Evolutionary conservation across 2,329 filamentous ascomycete species (phyloP).

Genomic region (Curvularia sp.): DNA sequence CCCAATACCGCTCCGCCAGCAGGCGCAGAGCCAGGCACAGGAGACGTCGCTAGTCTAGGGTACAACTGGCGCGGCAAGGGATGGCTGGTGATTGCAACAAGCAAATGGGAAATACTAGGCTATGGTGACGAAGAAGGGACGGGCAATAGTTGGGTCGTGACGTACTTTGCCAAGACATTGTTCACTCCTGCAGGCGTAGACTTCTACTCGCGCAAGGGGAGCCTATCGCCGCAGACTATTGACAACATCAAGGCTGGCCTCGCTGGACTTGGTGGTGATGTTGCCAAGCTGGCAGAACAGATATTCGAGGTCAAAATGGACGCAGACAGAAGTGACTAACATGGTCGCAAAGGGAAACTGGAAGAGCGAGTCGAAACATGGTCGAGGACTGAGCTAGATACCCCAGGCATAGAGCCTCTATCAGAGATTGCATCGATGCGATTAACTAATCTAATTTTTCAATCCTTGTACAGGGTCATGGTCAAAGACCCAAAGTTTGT

Average conservation of each 20-base stretch:
- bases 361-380: background rate
- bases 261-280: constrained; percentile 57
- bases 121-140: constrained; percentile 66
- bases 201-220: constrained; percentile 71
- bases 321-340: constrained; percentile 27
- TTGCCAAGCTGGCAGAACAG: constrained; percentile 60
- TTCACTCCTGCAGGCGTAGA: constrained; percentile 86
- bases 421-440: background rate
- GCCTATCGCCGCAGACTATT: constrained; percentile 64
- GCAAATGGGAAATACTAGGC: constrained; percentile 82
- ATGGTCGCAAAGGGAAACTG: background rate
- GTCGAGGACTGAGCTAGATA: constrained; percentile 13
- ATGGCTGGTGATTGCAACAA: constrained; percentile 72
- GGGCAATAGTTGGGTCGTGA: constrained; percentile 73
- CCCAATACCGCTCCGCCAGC: constrained; percentile 17
- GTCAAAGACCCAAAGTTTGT: background rate
- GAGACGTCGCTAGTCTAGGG: constrained; percentile 57
- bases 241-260: constrained; percentile 64
- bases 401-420: constrained; percentile 16
- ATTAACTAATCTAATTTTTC: background rate
- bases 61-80: constrained; percentile 78
- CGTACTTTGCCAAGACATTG: constrained; percentile 81
- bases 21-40: constrained; percentile 9
- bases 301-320: constrained; percentile 56
- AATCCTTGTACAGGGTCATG: background rate